Conservation (phyloP, 129 eudicot species). For the Logfia minima region DNA sequence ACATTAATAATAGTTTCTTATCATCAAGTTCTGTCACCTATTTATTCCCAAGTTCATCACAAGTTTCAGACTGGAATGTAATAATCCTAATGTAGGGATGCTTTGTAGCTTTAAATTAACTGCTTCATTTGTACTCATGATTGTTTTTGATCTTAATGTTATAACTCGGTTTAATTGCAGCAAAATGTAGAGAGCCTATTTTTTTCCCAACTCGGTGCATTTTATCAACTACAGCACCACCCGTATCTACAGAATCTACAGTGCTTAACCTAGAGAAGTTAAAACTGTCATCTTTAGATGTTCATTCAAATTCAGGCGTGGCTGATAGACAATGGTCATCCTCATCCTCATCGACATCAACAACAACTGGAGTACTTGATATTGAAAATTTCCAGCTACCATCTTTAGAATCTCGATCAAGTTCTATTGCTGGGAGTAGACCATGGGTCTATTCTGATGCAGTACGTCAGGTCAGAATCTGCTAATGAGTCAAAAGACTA, state of each 20-base stretch:
- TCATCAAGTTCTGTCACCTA: not conserved
- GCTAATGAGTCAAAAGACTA: conserved; percentile 14
- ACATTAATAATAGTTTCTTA: not conserved
- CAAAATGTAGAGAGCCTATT: conserved; percentile 53
- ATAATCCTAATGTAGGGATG: not conserved
- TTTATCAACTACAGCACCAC: conserved; percentile 60
- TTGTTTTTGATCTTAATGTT: conserved; percentile 14
- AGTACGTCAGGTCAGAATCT: conserved; percentile 52
- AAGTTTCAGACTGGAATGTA: not conserved
- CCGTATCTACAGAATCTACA: conserved; percentile 45
- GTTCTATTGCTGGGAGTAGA: conserved; percentile 35
- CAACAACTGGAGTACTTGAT: conserved; percentile 55
- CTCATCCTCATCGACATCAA: conserved; percentile 46
- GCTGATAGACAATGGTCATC: conserved; percentile 62
- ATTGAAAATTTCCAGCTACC: conserved; percentile 58
- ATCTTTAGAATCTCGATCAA: conserved; percentile 58
- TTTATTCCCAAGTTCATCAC: not conserved
- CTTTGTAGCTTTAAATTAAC: not conserved
- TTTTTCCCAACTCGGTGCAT: conserved; percentile 54
- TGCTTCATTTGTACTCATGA: conserved; percentile 18
- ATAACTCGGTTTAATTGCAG: conserved; percentile 44
- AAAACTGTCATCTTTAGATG: conserved; percentile 55
- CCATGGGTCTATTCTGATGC: conserved; percentile 49
- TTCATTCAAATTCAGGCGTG: conserved; percentile 50
- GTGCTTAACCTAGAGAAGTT: conserved; percentile 63